phyloP scores from a whole-genome alignment of 768 basidiomycete genomes.

The Termitomyces sp. region DNA sequence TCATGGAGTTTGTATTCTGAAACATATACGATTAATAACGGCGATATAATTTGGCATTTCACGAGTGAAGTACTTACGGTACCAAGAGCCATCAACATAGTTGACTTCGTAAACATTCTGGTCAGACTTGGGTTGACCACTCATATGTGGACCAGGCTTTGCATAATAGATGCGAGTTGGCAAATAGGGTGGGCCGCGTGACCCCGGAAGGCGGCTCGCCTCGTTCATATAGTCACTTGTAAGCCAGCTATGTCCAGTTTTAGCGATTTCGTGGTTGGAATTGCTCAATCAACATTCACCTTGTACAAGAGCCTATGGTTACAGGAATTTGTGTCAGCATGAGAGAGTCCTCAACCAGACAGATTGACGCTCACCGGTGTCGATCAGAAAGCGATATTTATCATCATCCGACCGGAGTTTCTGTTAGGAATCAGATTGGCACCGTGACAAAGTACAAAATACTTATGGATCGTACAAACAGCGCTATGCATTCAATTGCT shows the following conservation, averaged over 20 bases:
- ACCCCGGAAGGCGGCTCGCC: background rate
- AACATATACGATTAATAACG: background rate
- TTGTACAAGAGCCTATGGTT: background rate
- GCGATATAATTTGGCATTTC: background rate
- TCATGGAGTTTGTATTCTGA: background rate
- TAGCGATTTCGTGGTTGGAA: no score
- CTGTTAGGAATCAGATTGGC: background rate
- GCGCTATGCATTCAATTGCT: background rate
- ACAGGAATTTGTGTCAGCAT: background rate
- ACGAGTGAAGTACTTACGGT: background rate
- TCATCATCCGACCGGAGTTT: background rate
- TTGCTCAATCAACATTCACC: background rate
- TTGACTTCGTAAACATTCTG: background rate
- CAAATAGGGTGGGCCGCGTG: background rate
- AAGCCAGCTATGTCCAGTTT: background rate
- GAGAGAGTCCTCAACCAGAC: background rate
- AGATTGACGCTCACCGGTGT: background rate
- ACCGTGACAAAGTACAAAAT: background rate
- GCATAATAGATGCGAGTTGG: background rate
- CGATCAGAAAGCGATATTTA: background rate
- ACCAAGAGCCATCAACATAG: background rate
- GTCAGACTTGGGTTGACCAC: background rate
- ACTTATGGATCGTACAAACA: background rate
- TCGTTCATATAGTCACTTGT: background rate
- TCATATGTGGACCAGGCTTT: background rate